These are phyloP conservation scores for Colletotrichum sp. DNA, from an alignment of 2,329 filamentous ascomycete species.

Conservation along the genomic window DNA sequence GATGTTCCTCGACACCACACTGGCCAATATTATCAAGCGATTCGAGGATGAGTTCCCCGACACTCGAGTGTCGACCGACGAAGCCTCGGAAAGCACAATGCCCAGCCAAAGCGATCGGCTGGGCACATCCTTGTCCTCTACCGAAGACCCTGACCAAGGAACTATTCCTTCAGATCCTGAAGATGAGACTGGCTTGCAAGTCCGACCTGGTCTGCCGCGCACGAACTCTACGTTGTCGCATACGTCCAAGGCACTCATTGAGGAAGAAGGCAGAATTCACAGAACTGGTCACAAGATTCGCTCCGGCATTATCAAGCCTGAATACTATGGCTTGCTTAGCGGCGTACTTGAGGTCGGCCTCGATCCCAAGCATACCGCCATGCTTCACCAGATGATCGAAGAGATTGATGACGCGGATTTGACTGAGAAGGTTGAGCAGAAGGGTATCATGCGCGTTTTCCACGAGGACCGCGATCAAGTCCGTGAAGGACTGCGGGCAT, in stretches of 20 bases:
- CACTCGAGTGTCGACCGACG: conserved; percentile 60
- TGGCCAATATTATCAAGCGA: conserved; percentile 89
- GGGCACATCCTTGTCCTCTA: conserved; percentile 32
- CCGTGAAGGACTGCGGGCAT: conserved; percentile 54
- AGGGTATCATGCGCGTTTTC: conserved; percentile 67
- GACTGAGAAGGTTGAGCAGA: conserved; percentile 54
- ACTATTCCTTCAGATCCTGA: conserved; percentile 51
- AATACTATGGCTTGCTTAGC: conserved; percentile 55
- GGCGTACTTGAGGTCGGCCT: conserved; percentile 54
- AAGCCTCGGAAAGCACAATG: conserved; percentile 30
- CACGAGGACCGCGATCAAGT: conserved; percentile 61
- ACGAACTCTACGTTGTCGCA: conserved; percentile 57
- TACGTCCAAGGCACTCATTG: conserved; percentile 55
- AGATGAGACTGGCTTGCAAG: conserved; percentile 51
- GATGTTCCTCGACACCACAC: conserved; percentile 84
- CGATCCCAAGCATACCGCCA: conserved; percentile 54
- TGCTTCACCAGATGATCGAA: conserved; percentile 68
- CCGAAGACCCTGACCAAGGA: conserved; percentile 39
- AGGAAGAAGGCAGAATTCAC: conserved; percentile 63
- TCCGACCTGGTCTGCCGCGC: conserved; percentile 48
- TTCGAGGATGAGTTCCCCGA: conserved; percentile 98
- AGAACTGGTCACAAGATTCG: conserved; percentile 64
- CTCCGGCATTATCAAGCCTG: conserved; percentile 54
- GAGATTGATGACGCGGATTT: conserved; percentile 67
- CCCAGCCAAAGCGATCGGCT: conserved; percentile 30